phyloP scores from a whole-genome alignment of 208 protist genomes.

The Trypanosoma cruzi region DNA sequence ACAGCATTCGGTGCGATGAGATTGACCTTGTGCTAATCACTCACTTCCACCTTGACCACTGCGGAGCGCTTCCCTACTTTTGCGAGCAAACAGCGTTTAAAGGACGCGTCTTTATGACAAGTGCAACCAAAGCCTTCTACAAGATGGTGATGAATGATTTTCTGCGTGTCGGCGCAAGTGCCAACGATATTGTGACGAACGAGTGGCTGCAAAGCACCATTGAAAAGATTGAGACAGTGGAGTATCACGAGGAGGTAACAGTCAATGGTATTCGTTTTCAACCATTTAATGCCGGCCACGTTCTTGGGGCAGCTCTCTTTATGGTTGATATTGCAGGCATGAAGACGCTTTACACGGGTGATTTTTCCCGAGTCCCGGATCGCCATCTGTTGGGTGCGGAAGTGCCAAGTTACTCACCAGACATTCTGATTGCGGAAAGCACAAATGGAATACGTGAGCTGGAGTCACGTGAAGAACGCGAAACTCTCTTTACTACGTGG shows the following conservation, averaged over 20 bases:
- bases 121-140: constrained; percentile 97
- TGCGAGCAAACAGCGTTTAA: constrained; percentile 96
- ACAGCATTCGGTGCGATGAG: constrained; percentile 92
- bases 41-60: constrained; percentile 99
- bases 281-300: constrained; percentile 98
- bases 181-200: constrained; percentile 92
- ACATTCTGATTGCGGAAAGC: constrained; percentile 98
- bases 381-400: constrained; percentile 98
- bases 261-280: constrained; percentile 97
- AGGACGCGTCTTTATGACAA: constrained; percentile 97
- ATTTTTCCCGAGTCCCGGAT: constrained; percentile 98
- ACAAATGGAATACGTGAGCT: constrained; percentile 98
- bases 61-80: constrained; percentile 96
- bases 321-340: constrained; percentile 98
- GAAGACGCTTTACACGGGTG: constrained; percentile 98
- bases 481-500: constrained; percentile 94
- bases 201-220: constrained; percentile 95
- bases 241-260: constrained; percentile 97
- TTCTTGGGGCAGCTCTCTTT: constrained; percentile 98
- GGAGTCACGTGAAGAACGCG: constrained; percentile 95
- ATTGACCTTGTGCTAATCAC: constrained; percentile 97
- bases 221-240: constrained; percentile 96
- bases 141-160: constrained; percentile 98
- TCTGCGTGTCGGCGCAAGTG: constrained; percentile 89
- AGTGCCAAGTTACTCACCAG: constrained; percentile 90